A percentile compares a stretch with the other conserved stretches of the same genome.
Conservation (phyloP, 768 basidiomycete species). For the Nidula microcarpa region DNA sequence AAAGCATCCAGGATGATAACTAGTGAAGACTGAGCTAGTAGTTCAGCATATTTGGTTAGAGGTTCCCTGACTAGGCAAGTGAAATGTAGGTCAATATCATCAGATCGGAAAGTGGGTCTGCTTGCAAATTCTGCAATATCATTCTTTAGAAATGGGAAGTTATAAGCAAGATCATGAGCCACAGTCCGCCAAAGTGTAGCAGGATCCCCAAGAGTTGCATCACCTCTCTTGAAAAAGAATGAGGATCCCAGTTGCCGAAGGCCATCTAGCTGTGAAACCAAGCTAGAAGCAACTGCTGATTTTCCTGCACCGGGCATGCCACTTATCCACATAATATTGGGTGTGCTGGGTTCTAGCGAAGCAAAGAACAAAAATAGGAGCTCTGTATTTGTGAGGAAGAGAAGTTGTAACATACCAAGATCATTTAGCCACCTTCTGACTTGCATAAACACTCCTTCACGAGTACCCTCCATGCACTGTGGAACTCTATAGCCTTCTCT, state of each 20-base stretch:
- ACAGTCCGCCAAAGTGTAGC: not conserved
- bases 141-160: not conserved
- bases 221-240: not conserved
- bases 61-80: not conserved
- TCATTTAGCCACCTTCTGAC: not conserved
- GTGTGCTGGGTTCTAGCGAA: not conserved
- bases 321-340: not conserved
- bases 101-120: too few species aligned
- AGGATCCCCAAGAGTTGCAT: not conserved
- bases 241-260: not conserved
- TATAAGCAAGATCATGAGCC: not conserved
- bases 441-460: too few species aligned
- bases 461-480: too few species aligned
- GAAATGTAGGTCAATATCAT: not conserved
- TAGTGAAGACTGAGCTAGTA: not conserved
- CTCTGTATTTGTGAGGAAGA: not conserved
- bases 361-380: too few species aligned
- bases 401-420: not conserved
- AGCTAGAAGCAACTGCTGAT: not conserved
- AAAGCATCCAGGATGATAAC: not conserved
- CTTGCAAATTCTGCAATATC: too few species aligned
- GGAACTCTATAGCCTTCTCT: too few species aligned
- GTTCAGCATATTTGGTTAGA: not conserved
- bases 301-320: too few species aligned
- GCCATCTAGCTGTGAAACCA: not conserved